phyloP scores from a whole-genome alignment of 1,284 basidiomycete genomes.

The Naganishia cerealis region DNA sequence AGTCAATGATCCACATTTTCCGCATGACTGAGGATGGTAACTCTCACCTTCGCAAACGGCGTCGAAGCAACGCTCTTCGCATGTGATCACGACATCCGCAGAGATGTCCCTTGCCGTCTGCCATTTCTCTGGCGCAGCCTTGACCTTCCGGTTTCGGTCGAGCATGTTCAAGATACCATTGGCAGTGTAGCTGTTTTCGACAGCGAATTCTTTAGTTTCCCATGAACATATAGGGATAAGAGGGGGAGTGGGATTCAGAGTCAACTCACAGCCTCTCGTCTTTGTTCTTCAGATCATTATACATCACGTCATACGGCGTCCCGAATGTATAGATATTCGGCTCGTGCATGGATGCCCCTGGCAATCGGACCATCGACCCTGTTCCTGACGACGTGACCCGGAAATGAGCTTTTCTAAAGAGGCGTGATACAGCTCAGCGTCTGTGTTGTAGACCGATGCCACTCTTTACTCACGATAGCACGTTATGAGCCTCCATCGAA shows the following conservation, averaged over 20 bases:
- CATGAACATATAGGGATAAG: neutral
- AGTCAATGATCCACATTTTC: neutral
- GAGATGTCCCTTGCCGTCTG: conserved; percentile 77
- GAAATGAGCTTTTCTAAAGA: conserved; percentile 71
- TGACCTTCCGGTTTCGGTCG: conserved; percentile 90
- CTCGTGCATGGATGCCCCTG: conserved; percentile 93
- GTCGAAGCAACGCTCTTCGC: conserved; percentile 98
- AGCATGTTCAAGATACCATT: conserved; percentile 98
- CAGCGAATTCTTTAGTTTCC: neutral
- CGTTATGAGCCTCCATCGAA: conserved; percentile 97
- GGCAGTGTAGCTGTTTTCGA: conserved; percentile 71
- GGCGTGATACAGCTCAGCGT: conserved; percentile 13
- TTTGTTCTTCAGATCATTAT: conserved; percentile 83
- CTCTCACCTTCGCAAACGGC: conserved; percentile 93
- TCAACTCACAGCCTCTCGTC: conserved; percentile 75
- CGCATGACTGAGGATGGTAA: neutral
- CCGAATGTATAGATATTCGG: conserved; percentile 97
- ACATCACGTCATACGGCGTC: conserved; percentile 96
- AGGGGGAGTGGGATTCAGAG: neutral
- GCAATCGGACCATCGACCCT: conserved; percentile 92
- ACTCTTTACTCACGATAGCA: conserved; percentile 69
- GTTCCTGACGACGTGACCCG: conserved; percentile 92
- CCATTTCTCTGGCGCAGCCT: conserved; percentile 92
- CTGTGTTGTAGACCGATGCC: neutral
- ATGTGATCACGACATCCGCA: conserved; percentile 96